Conservation (phyloP, 2,329 filamentous ascomycete species). For the Septoria petroselini region DNA sequence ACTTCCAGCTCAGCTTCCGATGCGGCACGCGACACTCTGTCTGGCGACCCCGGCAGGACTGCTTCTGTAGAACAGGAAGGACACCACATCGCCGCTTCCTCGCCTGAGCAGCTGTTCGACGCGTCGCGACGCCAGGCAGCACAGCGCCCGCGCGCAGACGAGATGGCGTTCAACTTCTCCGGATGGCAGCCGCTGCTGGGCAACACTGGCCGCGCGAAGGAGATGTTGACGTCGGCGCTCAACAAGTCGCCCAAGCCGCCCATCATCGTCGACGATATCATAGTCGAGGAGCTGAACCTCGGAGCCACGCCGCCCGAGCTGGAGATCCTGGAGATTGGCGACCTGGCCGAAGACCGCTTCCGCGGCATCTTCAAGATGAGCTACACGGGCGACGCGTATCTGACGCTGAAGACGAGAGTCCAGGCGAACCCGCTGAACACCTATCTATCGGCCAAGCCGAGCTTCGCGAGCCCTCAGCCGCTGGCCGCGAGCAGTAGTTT, state of each 20-base stretch:
- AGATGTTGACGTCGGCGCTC: slow-evolving; percentile 88
- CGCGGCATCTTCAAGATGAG: slow-evolving; percentile 99
- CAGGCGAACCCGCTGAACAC: slow-evolving; percentile 98
- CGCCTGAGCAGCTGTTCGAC: background rate
- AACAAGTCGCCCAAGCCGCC: slow-evolving; percentile 98
- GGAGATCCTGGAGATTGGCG: slow-evolving; percentile 96
- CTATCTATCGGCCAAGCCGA: slow-evolving; percentile 84
- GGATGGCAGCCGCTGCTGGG: slow-evolving; percentile 99
- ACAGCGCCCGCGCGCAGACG: background rate
- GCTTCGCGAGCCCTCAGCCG: slow-evolving; percentile 88
- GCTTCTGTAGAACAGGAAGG: slow-evolving; percentile 3
- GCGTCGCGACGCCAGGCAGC: background rate
- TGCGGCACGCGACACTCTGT: slow-evolving; percentile 9
- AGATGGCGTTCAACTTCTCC: slow-evolving; percentile 97
- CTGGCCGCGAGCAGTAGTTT: slow-evolving; percentile 86
- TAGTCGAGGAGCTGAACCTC: slow-evolving; percentile 95
- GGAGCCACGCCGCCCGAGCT: slow-evolving; percentile 91
- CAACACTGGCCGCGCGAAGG: slow-evolving; percentile 85
- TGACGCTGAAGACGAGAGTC: slow-evolving; percentile 92
- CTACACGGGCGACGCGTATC: slow-evolving; percentile 89
- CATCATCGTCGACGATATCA: slow-evolving; percentile 98
- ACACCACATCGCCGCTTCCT: too few relatives aligned
- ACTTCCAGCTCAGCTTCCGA: slow-evolving; percentile 8
- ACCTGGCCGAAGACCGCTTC: slow-evolving; percentile 94
- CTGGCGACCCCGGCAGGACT: too few relatives aligned